Conservation (phyloP, 768 basidiomycete genomes). For the Suillus bovinus region DNA sequence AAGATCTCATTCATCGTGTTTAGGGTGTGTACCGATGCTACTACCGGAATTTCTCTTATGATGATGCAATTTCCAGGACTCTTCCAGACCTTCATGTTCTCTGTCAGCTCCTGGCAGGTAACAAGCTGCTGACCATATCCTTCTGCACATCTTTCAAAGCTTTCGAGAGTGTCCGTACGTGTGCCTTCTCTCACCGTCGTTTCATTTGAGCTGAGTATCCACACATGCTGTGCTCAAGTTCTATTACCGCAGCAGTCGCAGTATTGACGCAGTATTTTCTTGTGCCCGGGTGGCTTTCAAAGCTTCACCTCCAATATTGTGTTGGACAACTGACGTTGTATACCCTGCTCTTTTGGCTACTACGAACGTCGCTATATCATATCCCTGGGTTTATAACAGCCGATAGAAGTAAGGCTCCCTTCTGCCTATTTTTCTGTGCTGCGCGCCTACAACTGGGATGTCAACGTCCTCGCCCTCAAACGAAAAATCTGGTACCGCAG, state of each 20-base stretch:
- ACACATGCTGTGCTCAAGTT: constrained; percentile 35
- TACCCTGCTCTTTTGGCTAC: background rate
- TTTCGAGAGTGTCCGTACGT: constrained; percentile 84
- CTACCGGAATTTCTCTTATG: constrained; percentile 7
- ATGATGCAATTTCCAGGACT: constrained; percentile 52
- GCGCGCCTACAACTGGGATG: background rate
- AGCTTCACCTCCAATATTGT: constrained; percentile 1
- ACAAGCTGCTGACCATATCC: constrained; percentile 89
- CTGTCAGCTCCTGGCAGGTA: constrained; percentile 89
- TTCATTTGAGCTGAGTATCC: constrained; percentile 2
- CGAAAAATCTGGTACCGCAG: constrained; percentile 17
- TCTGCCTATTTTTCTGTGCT: background rate
- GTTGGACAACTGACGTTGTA: constrained; percentile 15
- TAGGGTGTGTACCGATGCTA: too few species aligned
- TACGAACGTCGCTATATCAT: background rate
- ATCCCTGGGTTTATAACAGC: background rate
- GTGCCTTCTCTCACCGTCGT: constrained; percentile 22
- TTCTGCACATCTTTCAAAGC: constrained; percentile 92
- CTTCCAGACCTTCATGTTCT: constrained; percentile 93
- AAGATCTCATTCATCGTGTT: too few species aligned
- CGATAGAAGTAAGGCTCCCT: constrained; percentile 22
- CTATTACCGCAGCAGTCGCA: background rate
- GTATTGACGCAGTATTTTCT: background rate
- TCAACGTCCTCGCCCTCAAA: constrained; percentile 24
- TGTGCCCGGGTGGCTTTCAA: background rate